Base-by-base conservation (phyloP, 2,329 filamentous ascomycete genomes). In the Tolypocladium endophyticum region DNA sequence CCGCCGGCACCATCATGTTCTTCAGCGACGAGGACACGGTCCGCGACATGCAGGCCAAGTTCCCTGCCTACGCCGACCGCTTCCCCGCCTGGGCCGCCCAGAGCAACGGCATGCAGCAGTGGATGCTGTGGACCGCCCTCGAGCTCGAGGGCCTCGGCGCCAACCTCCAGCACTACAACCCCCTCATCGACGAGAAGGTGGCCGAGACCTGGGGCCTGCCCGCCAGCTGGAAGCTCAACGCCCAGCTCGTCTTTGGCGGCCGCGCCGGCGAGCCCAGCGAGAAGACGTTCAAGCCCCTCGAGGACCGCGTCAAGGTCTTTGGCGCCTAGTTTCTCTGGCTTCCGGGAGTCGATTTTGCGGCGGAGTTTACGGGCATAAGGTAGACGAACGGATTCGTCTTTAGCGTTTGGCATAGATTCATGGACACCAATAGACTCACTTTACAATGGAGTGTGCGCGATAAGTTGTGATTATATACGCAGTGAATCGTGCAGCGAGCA, bases 81-180 rank as follows among this genome's bases (percentile, higher is more conserved):
- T 96, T 96, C 81, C 85, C 86, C 62, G 71, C 72, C 67, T 96
- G 90, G 89, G 85, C 86, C 60, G 78, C 82, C 64, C 90, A 96
- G 76, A 86, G 87, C 63, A 83, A 82, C 72, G 92, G 83, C 73
- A 96, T 96, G 85, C 70, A 76, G 73, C 89, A 96, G 79, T 88
- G 84, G 76, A 79, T 85, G 64, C 72, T 91, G 66, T 96, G 92
- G 92, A 87, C 87, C 23, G 89, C 87, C 4, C 84, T 96, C 60
- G 89, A 92, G 77, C 81, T 87, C 62, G 90, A 94, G 72, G 91
- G 92, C 36, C 83, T 95, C 60, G 91, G 91, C 65, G 89, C 87
- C 71, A 96, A 92, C 81, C 81, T 96, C 58, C 92, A 96, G 81
- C 92, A 96, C 79, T 96, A 96, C 81, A 94, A 91, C 82, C 91